Percentiles rank a stretch among this genome's conserved stretches.
These are phyloP conservation scores for Creolimax fragrantissima DNA, from an alignment of 78 protist genomes.

Conservation along the genomic window DNA sequence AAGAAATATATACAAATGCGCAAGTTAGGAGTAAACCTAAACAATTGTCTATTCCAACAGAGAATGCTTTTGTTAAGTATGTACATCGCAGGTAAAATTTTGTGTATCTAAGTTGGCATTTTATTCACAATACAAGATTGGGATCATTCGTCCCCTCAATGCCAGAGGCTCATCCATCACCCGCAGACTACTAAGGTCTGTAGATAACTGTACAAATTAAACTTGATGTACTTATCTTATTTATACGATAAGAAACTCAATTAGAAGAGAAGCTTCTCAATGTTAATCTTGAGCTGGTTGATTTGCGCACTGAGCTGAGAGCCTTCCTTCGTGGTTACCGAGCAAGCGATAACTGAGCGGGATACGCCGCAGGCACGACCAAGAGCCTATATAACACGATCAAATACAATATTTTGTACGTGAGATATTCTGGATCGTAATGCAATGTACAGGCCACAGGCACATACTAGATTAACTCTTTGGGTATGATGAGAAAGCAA, in stretches of 20 bases:
- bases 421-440: too few relatives aligned
- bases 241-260: not conserved
- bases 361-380: conserved; percentile 97
- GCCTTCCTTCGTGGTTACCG: conserved; percentile 75
- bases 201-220: not conserved
- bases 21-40: too few relatives aligned
- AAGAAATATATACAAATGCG: too few relatives aligned
- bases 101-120: not conserved
- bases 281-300: conserved; percentile 55
- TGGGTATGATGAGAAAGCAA: too few relatives aligned
- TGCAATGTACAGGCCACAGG: too few relatives aligned
- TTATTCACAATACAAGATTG: not conserved
- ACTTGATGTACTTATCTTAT: not conserved
- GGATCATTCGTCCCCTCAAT: not conserved
- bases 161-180: not conserved
- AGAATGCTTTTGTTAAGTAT: too few relatives aligned
- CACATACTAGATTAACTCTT: too few relatives aligned
- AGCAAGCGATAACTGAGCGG: conserved; percentile 86
- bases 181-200: not conserved
- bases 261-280: conserved; percentile 74
- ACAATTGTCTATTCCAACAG: too few relatives aligned
- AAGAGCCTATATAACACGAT: conserved; percentile 89
- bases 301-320: conserved; percentile 76
- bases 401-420: conserved; percentile 92
- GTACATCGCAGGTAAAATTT: not conserved